phyloP scores from a whole-genome alignment of 1,284 basidiomycete genomes.

The Ceratobasidium theobromae region DNA sequence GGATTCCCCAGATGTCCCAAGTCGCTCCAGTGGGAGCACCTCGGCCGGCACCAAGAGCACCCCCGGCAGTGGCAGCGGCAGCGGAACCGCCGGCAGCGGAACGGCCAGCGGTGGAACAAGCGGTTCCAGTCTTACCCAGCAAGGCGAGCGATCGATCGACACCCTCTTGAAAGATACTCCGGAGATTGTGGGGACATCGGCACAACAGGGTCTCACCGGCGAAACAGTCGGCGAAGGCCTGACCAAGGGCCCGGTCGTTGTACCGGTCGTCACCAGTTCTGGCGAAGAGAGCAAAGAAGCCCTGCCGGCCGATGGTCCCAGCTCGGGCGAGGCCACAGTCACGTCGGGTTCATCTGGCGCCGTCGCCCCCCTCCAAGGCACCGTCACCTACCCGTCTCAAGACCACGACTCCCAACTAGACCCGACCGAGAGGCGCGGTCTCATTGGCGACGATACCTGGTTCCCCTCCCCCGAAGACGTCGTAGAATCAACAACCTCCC shows the following conservation, averaged over 20 bases:
- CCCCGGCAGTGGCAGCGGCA: conserved; percentile 6
- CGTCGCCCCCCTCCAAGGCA: neutral
- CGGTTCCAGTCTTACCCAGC: conserved; percentile 9
- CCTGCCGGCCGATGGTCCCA: neutral
- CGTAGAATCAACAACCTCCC: conserved; percentile 71
- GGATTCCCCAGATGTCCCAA: conserved; percentile 35
- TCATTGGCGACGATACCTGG: conserved; percentile 51
- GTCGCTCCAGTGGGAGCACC: conserved; percentile 1
- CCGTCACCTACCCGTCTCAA: conserved; percentile 10
- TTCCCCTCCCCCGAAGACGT: conserved; percentile 61
- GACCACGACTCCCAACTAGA: conserved; percentile 2
- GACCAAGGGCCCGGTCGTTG: conserved; percentile 1
- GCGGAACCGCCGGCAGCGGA: neutral
- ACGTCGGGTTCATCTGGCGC: neutral
- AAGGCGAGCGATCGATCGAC: neutral
- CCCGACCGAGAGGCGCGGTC: conserved; percentile 36
- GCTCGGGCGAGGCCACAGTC: neutral
- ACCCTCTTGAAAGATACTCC: neutral
- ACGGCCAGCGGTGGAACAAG: neutral
- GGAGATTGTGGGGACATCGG: neutral
- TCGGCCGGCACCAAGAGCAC: neutral
- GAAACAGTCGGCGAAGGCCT: conserved; percentile 1
- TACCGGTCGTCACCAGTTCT: conserved; percentile 1
- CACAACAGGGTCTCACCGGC: conserved; percentile 3
- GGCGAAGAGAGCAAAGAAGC: neutral